Conservation (phyloP, 83 land plant species). For the Thuja plicata region DNA sequence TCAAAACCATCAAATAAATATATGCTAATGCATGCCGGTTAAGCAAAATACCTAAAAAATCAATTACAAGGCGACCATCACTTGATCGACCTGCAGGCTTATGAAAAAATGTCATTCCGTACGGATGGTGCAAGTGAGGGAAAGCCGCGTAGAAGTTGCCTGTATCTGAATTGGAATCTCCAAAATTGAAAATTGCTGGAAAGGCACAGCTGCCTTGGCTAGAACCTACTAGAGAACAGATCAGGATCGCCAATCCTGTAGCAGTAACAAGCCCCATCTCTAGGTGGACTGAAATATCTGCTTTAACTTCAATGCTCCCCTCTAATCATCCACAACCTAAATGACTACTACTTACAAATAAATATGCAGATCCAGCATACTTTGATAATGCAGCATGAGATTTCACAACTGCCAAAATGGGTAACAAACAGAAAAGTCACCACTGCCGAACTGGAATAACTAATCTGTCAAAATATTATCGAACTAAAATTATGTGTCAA, state of each 20-base stretch:
- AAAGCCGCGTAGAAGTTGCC: constrained; percentile 71
- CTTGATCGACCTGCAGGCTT: constrained; percentile 51
- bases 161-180: constrained; percentile 75
- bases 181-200: constrained; percentile 67
- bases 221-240: not conserved
- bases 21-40: not conserved
- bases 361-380: not conserved
- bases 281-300: not conserved
- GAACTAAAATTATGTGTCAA: not conserved
- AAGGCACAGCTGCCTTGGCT: constrained; percentile 41
- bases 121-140: constrained; percentile 41
- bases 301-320: not conserved
- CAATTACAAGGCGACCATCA: constrained; percentile 51
- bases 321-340: not conserved
- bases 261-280: not conserved
- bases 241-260: not conserved
- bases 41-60: constrained; percentile 37
- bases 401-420: not conserved
- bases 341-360: not conserved
- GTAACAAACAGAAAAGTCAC: not conserved
- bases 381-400: not conserved
- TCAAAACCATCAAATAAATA: not conserved
- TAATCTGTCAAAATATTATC: not conserved
- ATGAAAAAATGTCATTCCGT: constrained; percentile 62
- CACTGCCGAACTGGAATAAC: not conserved